Evolutionary conservation across 1,284 basidiomycete species (phyloP), one percentile per base, ranked within the genome.

Genomic region (Pseudozyma pruni): DNA sequence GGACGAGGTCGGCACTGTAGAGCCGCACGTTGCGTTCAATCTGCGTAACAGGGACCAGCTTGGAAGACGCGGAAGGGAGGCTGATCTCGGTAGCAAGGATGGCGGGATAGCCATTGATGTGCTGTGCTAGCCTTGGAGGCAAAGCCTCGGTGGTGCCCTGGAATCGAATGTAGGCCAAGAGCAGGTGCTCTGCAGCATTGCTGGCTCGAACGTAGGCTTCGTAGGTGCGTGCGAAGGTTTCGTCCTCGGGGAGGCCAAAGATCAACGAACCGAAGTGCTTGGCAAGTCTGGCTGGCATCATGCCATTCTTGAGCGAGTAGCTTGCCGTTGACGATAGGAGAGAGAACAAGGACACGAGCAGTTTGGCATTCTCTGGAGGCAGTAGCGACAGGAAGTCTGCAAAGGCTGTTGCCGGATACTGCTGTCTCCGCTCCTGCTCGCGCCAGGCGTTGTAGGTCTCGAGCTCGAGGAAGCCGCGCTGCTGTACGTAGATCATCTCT

Each of bases 171-270:
- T 75, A 80, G 3, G 79, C 73, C 10, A 80, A 61, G 19, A 82
- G 48, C 5, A 82, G 66, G 46, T 82, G 80, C 52, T 81, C 79
- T 4, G 77, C 72, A 1, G 80, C 80, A 42, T 82, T 81, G 46
- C 70, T 66, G 14, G 72, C 78, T 19, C 74, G 66, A 13, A 79
- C 60, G 23, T 64, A 82, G 5, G 73, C 73, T 31, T 76, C 72
- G 51, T 82, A 82, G 22, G 80, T 82, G 8, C 75, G 56, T 1
- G 64, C 69, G 40, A 82, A 82, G 9, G 73, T 71, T 35, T 80
- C 80, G 52, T 82, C 80, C 35, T 82, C 80, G 0, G 80, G 80
- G 39, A 81, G 45, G 3, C 80, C 80, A 40, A 82, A 82, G 27
- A 82, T 54, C 39, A 80, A 46, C 22, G 61, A 42, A 10, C 80